Evolutionary conservation across 768 basidiomycete species (phyloP), one percentile per base, ranked within the genome.

Genomic region (Termitomyces sp.): DNA sequence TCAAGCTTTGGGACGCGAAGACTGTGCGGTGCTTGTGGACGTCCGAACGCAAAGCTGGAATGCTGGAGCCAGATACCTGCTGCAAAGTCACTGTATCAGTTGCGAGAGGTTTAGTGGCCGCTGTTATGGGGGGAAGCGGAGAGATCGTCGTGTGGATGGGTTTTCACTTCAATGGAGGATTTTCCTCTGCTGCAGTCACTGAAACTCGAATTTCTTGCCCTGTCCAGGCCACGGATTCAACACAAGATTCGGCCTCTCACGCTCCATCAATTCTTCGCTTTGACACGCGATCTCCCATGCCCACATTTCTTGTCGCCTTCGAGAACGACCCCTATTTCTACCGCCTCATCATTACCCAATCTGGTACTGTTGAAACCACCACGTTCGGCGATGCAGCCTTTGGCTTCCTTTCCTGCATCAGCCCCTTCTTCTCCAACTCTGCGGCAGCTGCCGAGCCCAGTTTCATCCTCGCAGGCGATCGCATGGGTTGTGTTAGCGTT

Each of bases 1-100:
- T 90, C 62, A 93, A 92, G 67, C 60, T 94, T 3, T 93, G 92
- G 92, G 81, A 87, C 57, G 71, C 79, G 16, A 82, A 78, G 62
- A 72, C 71, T 4, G 68, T 83, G 14, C 63, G 60, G n/a, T 86
- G 85, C 58, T 52, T 87, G 22, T 93, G 89, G 90, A 80, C 83
- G 1, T 89, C 85, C 20, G 71, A 76, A 18, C 67, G 64, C 24
- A 73, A 74, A 18, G 56, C 60, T 1, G 61, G 65, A 33, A 68
- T 69, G 12, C 67, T 77, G 14, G 63, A 79, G 2, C 71, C 75
- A 1, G 85, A 88, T 61, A 69, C 82, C 1, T 83, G 79, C 62
- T 61, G 82, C 42, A 81, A 78, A 60, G 76, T 89, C 2, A 76
- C 76, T 3, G 72, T 79, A 42, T 74, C 76, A 40, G 59, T 79